Evolutionary conservation across 75 land plant species (phyloP).

Genomic region (Isoetes taiwanensis): DNA sequence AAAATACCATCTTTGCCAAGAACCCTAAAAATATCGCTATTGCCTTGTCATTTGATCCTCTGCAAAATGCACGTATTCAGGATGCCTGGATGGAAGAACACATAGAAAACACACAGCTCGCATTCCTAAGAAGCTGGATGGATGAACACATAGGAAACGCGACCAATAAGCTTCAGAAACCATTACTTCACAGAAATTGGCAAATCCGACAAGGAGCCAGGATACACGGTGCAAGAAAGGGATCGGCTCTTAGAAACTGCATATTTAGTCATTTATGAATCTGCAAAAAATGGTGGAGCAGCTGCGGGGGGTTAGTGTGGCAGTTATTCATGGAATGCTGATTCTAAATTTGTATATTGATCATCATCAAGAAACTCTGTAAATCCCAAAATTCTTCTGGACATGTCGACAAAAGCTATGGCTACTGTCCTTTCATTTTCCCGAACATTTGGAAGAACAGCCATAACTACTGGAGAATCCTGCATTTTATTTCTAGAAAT

Average conservation of each 20-base stretch:
- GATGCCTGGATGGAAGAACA: not conserved
- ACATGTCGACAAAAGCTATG: conserved; percentile 65
- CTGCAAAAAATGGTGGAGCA: not conserved
- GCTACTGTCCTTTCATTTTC: conserved; percentile 67
- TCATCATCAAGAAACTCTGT: conserved; percentile 89
- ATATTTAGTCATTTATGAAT: not conserved
- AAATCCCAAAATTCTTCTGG: conserved; percentile 64
- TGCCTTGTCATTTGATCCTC: no score
- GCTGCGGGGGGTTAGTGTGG: conserved; percentile 3
- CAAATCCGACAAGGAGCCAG: not conserved
- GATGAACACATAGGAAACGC: not conserved
- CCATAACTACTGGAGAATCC: conserved; percentile 77
- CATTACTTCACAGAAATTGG: not conserved
- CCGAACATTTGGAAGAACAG: conserved; percentile 40
- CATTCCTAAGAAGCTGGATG: not conserved
- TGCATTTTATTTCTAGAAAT: no score
- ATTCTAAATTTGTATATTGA: conserved; percentile 87
- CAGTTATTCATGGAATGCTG: no score
- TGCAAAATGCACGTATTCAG: no score
- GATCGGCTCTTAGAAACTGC: not conserved
- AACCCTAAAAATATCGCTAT: no score
- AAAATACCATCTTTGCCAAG: no score
- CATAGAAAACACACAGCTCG: not conserved
- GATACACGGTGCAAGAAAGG: not conserved
- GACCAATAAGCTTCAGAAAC: not conserved